Percentiles rank a stretch among this genome's conserved stretches.
Conservation (phyloP, 768 basidiomycete genomes). For the Calocera cornea region DNA sequence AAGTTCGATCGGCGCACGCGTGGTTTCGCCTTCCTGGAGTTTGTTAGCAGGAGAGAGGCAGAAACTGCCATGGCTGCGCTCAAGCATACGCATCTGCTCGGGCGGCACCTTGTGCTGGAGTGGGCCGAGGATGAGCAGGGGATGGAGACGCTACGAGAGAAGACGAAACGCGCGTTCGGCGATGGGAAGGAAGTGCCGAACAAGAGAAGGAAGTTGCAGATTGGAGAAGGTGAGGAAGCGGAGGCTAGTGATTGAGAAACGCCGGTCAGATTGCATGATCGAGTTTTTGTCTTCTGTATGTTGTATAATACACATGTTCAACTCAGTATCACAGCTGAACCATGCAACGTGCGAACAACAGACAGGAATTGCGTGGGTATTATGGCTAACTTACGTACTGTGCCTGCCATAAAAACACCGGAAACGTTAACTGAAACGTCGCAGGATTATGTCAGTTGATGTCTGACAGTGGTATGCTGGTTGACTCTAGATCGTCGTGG, state of each 20-base stretch:
- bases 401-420: too few relatives aligned
- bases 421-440: too few relatives aligned
- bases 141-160: slow-evolving; percentile 58
- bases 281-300: too few relatives aligned
- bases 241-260: slow-evolving; percentile 22
- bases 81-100: slow-evolving; percentile 88
- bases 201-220: slow-evolving; percentile 52
- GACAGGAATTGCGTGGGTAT: too few relatives aligned
- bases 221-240: slow-evolving; percentile 32
- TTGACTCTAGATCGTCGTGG: too few relatives aligned
- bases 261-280: too few relatives aligned
- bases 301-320: too few relatives aligned
- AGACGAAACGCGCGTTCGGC: slow-evolving; percentile 66
- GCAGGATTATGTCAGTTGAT: too few relatives aligned
- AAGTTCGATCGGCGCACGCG: slow-evolving; percentile 80
- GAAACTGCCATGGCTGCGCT: slow-evolving; percentile 77
- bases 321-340: too few relatives aligned
- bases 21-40: slow-evolving; percentile 95
- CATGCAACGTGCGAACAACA: too few relatives aligned
- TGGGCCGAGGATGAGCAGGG: slow-evolving; percentile 69
- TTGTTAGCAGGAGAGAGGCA: slow-evolving; percentile 77
- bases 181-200: slow-evolving; percentile 55
- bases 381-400: too few relatives aligned
- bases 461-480: too few relatives aligned
- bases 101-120: slow-evolving; percentile 85